Evolutionary conservation across 306 rosid species (phyloP), one percentile per base, ranked within the genome.

Genomic region (Sesbania bispinosa): DNA sequence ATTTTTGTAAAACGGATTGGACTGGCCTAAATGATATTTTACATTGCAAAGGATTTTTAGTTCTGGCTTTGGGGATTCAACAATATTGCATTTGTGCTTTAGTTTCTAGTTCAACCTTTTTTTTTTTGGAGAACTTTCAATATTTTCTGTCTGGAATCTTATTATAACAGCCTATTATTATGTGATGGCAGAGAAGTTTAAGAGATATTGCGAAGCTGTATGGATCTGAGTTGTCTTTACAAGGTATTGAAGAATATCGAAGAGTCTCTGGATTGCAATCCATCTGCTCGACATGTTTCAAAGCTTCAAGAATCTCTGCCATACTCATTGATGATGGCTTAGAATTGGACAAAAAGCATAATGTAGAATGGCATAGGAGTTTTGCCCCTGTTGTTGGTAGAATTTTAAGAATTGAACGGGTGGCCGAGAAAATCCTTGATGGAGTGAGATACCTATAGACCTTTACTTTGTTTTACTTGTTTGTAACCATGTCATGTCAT

Each of bases 261-360:
- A 84, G 80, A 54, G 70, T 38, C 18, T 60, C 88, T 29, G 98
- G 97, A 77, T 39, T 90, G 13, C 77, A 85, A 61, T 78, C 88
- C 7, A 81, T 90, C 46, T 67, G 79, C 83, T 84, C 89, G 32
- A 80, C 76, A 21, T 93, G 98, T 76, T 85, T 90, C 80, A 74
- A 55, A 71, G 94, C 93, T 43, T 94, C 97, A 70, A 82, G 83
- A 64, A 80, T 93, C 67, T 85, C 96, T 9, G 80, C 84, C 74
- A 67, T 93, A 14, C 97, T 93, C 52, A 81, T 93, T 18, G 97
- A 93, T 21, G 97, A 93, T 80, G 98, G 97, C 14, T 50, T 93
- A 3, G 80, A 77, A 62, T 69, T 88, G 46, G 94, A 88, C 76
- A 93, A 87, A 74, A 87, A 26, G 43, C 75, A 71, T 13, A 87